phyloP scores from a whole-genome alignment of 2,329 filamentous ascomycete species.

The Aspergillus calidoustus region DNA sequence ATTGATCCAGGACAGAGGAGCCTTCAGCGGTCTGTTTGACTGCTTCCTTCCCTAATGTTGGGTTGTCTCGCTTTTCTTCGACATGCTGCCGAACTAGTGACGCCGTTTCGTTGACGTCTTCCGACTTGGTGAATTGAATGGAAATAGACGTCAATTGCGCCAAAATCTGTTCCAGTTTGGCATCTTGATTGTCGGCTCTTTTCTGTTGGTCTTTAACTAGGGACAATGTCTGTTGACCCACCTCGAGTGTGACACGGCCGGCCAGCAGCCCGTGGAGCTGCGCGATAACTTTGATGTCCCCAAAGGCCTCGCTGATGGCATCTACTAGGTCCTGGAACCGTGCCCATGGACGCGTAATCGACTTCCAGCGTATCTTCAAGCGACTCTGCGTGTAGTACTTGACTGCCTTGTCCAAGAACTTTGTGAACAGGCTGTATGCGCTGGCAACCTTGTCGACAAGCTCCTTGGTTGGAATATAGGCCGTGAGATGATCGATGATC shows the following conservation, averaged over 20 bases:
- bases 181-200: neutral
- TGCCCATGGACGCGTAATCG: neutral
- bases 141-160: neutral
- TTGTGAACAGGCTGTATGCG: neutral
- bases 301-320: neutral
- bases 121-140: neutral
- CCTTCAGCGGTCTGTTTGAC: neutral
- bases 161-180: neutral
- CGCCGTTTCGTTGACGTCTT: neutral
- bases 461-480: neutral
- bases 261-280: neutral
- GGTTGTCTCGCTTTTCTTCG: neutral
- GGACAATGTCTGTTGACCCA: neutral
- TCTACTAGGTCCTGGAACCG: neutral
- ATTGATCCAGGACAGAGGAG: neutral
- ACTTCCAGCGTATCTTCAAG: neutral
- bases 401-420: neutral
- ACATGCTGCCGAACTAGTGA: neutral
- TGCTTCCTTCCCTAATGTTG: neutral
- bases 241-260: neutral
- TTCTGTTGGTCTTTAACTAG: neutral
- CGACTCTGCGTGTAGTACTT: neutral
- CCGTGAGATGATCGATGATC: neutral
- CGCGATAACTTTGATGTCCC: neutral
- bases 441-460: neutral